Evolutionary conservation across 129 eudicot species (phyloP).

Genomic region (Flaveria linearis): DNA sequence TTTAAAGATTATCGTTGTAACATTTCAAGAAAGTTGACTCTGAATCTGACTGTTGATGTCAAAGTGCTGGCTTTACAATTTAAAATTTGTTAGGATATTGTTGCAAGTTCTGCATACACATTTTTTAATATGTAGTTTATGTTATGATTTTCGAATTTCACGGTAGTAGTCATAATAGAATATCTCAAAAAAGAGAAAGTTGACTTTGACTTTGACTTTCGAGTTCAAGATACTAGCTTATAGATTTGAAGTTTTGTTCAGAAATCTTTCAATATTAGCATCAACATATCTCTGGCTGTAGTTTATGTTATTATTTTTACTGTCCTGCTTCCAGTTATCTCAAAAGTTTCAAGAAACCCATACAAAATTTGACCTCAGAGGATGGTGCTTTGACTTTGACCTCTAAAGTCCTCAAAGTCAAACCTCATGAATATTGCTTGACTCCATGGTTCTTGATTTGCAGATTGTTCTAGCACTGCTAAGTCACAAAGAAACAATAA

Average conservation of each 20-base stretch:
- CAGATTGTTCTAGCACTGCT: conserved; percentile 60
- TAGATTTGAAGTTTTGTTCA: neutral
- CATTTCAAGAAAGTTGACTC: conserved; percentile 16
- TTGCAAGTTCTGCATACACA: neutral
- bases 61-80: neutral
- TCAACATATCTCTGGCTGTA: neutral
- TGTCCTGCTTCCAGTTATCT: neutral
- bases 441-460: conserved; percentile 24
- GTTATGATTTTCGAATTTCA: neutral
- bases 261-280: neutral
- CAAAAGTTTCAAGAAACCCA: conserved; percentile 1
- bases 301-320: neutral
- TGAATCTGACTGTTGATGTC: conserved; percentile 20
- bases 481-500: conserved; percentile 40
- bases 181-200: neutral
- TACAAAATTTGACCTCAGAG: neutral
- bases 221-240: conserved; percentile 6
- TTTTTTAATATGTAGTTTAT: neutral
- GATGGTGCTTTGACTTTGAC: conserved; percentile 3
- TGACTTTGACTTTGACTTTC: conserved; percentile 31
- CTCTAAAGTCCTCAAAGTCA: neutral
- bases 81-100: neutral
- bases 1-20: neutral
- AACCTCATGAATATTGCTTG: conserved; percentile 17
- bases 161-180: too few species aligned